A percentile compares a stretch with the other conserved stretches of the same genome.
Evolutionary conservation across 306 rosid genomes (phyloP).

Genomic region (Inga oerstediana): DNA sequence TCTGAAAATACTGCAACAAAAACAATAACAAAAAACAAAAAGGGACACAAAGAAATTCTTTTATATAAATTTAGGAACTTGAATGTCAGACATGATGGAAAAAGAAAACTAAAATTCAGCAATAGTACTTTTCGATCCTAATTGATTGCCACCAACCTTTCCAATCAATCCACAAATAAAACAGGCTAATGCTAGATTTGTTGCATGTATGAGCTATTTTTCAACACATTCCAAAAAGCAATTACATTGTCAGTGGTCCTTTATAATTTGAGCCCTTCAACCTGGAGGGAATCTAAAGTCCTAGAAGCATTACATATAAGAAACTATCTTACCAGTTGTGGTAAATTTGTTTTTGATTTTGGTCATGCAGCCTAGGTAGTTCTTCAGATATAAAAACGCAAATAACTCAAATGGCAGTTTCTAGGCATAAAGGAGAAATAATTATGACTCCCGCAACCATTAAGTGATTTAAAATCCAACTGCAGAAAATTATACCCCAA

Average conservation of each 20-base stretch:
- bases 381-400: too few species aligned
- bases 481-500: too few species aligned
- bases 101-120: conserved; percentile 11
- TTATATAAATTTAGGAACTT: background rate
- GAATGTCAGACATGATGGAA: conserved; percentile 9
- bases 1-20: conserved; percentile 6
- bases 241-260: too few species aligned
- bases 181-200: background rate
- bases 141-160: background rate
- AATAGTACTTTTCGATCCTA: background rate
- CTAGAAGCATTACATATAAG: background rate
- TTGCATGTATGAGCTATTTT: background rate
- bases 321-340: too few species aligned
- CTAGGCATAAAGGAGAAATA: too few species aligned
- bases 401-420: too few species aligned
- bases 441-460: too few species aligned
- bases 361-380: too few species aligned
- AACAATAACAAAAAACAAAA: background rate
- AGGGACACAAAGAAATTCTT: background rate
- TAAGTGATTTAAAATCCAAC: too few species aligned
- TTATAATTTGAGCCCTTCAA: background rate
- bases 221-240: conserved; percentile 20
- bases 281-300: background rate
- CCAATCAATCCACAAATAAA: background rate
- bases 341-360: too few species aligned